Conservation (phyloP, 148 eudicot genomes). For the Chenopodium berlandieri region DNA sequence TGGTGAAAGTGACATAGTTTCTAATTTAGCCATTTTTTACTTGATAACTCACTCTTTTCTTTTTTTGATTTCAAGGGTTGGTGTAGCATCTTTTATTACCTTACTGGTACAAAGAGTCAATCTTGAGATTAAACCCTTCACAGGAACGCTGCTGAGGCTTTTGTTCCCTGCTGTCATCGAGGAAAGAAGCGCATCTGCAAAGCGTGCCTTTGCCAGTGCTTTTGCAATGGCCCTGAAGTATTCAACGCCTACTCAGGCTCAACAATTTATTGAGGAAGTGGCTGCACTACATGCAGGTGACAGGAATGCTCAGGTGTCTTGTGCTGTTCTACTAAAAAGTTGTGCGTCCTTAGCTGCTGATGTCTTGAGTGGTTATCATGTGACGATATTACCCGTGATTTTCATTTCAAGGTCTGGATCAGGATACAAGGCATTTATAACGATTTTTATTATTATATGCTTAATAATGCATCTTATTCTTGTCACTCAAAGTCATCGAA, state of each 20-base stretch:
- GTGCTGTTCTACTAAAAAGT: slow-evolving; percentile 82
- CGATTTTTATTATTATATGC: neutral
- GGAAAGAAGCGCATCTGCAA: slow-evolving; percentile 79
- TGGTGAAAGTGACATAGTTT: neutral
- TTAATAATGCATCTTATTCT: too few species aligned
- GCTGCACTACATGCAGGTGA: slow-evolving; percentile 80
- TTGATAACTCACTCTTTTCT: slow-evolving; percentile 5
- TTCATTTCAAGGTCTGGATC: slow-evolving; percentile 74
- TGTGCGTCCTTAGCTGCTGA: slow-evolving; percentile 78
- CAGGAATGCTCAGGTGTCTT: slow-evolving; percentile 76
- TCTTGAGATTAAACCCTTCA: slow-evolving; percentile 70
- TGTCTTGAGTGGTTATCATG: slow-evolving; percentile 68
- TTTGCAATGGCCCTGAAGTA: slow-evolving; percentile 80
- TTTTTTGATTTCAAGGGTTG: slow-evolving; percentile 61
- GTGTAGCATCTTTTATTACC: slow-evolving; percentile 86
- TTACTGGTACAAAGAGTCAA: slow-evolving; percentile 87
- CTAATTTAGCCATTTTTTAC: neutral
- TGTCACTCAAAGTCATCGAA: too few species aligned
- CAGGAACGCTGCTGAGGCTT: slow-evolving; percentile 63
- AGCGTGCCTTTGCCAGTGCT: slow-evolving; percentile 93
- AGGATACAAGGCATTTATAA: neutral
- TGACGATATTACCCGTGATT: slow-evolving; percentile 68
- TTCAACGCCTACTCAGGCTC: slow-evolving; percentile 70
- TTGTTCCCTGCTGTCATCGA: slow-evolving; percentile 72
- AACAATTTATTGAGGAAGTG: slow-evolving; percentile 75